A percentile compares a stretch with the other conserved stretches of the same genome.
phyloP scores from a whole-genome alignment of 345 rosid genomes.

The Euphorbia tirucalli region DNA sequence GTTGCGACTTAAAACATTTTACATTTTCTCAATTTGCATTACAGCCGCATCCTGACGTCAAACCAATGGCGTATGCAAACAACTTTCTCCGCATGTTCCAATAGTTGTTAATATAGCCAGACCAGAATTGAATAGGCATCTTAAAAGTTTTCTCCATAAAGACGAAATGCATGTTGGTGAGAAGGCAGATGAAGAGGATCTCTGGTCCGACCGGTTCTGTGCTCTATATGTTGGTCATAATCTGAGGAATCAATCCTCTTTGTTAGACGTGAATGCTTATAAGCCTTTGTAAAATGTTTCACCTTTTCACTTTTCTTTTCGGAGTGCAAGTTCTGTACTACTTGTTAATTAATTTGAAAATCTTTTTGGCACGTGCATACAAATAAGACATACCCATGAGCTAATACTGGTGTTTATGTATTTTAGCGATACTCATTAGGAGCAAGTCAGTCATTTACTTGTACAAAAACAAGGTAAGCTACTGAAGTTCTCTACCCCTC shows the following conservation, averaged over 20 bases:
- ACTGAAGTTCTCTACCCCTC: too few species aligned
- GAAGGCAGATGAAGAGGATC: conserved; percentile 8
- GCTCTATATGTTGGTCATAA: conserved; percentile 10
- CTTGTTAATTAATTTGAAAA: too few species aligned
- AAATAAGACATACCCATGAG: too few species aligned
- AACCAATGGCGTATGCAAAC: conserved; percentile 97
- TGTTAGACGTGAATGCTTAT: background rate
- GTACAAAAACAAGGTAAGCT: too few species aligned
- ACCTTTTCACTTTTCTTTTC: background rate
- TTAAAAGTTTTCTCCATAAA: conserved; percentile 5
- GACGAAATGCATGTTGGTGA: conserved; percentile 3
- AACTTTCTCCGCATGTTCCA: conserved; percentile 46
- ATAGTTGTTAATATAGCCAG: background rate
- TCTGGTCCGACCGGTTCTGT: conserved; percentile 3
- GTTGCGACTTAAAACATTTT: background rate
- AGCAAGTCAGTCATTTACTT: too few species aligned
- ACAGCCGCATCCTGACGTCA: conserved; percentile 96
- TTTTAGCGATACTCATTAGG: too few species aligned
- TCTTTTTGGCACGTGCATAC: too few species aligned
- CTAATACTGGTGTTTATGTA: too few species aligned
- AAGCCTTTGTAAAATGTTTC: conserved; percentile 13
- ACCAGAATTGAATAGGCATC: background rate
- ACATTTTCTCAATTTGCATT: conserved; percentile 1
- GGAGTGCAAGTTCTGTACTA: background rate
- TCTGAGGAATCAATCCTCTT: too few species aligned